Base-by-base conservation (phyloP, 1,284 basidiomycete species). In the Rhodotorula sp. region DNA sequence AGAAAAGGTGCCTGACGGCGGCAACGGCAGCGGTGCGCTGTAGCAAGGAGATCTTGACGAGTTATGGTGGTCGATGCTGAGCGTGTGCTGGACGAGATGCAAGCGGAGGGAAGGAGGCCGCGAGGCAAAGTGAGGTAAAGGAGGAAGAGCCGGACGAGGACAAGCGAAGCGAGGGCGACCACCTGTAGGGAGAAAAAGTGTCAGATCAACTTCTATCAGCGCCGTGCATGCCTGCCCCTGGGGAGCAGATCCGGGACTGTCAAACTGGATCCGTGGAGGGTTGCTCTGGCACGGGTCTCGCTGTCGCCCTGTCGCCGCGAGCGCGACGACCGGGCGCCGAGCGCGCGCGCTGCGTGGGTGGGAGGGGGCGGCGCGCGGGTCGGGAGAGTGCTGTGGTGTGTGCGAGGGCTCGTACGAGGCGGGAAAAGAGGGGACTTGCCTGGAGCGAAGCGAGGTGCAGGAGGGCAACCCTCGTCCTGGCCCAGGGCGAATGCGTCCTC, bases 151-250 rank as follows among this genome's bases (percentile, higher is more conserved):
- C 15, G 39, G 44, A n/a, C n/a, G 44, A 13, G 19, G 44, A 44
- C 15, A 17, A 21, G 15, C 9, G 15, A 17, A n/a, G 15, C 44
- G 44, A 19, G 15, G 44, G 15, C 10, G 44, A 19, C 19, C 15
- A 44, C 9, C 44, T 44, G 44, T 19, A 36, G 37, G 36, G 36
- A 50, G 27, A 25, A 50, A 51, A 27, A 15, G 21, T 63, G 62
- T 63, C 29, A 39, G 53, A 44, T 41, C 62, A 44, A 51, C 63
- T 64, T 64, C 63, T 64, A 64, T 64, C 63, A 64, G 63, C 41
- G 25, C 22, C 55, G 34, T 64, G 63, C 63, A 64, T 64, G 34
- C 15, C 37, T 10, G 32, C 59, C n/a, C 29, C 22, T 21, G 37
- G 12, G 29, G 48, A 25, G 37, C 39, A 37, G 39, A 29, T 64